phyloP scores from a whole-genome alignment of 805 yeast species.

The Monosporozyma aquatica region DNA sequence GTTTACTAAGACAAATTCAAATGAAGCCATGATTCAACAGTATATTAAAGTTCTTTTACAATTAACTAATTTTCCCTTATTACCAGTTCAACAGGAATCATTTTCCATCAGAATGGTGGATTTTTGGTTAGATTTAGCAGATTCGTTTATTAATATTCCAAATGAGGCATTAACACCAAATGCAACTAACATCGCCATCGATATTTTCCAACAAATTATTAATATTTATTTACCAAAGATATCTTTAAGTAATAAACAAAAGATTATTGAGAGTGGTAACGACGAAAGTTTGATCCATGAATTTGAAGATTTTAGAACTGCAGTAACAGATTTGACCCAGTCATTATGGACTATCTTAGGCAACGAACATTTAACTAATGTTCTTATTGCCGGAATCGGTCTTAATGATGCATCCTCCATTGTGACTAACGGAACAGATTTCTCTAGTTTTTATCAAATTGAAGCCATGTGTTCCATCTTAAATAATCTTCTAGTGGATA shows the following conservation, averaged over 20 bases:
- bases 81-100: constrained; percentile 51
- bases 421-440: background rate
- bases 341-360: constrained; percentile 60
- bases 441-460: constrained; percentile 20
- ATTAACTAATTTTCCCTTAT: constrained; percentile 48
- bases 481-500: constrained; percentile 20
- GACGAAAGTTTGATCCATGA: constrained; percentile 33
- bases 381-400: constrained; percentile 24
- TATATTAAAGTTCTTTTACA: constrained; percentile 42
- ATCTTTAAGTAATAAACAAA: constrained; percentile 35
- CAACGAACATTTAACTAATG: constrained; percentile 26
- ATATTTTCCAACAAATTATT: constrained; percentile 44
- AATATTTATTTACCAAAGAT: constrained; percentile 62
- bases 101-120: constrained; percentile 47
- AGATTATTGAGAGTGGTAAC: constrained; percentile 27
- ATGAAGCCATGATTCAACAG: constrained; percentile 17
- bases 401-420: constrained; percentile 6
- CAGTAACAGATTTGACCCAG: constrained; percentile 71
- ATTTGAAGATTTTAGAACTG: constrained; percentile 59
- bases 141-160: constrained; percentile 36
- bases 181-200: constrained; percentile 28
- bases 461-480: constrained; percentile 28
- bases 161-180: constrained; percentile 26
- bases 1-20: constrained; percentile 12
- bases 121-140: constrained; percentile 64